These are phyloP conservation scores for Dactylella cylindrospora DNA, from an alignment of 2,329 filamentous ascomycete species.

Conservation along the genomic window DNA sequence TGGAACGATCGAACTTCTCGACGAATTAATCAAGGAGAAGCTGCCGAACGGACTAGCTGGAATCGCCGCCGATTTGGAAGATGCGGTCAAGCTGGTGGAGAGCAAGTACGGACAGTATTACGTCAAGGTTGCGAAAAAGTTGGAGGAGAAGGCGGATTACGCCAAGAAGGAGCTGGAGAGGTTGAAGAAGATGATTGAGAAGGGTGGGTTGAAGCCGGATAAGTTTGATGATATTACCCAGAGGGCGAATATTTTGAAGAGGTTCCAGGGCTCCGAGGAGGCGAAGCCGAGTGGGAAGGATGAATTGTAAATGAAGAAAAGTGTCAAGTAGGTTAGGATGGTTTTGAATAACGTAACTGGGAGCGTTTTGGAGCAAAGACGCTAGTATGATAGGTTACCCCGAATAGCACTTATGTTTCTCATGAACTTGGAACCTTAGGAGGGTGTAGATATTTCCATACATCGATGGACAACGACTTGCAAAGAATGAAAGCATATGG, in stretches of 20 bases:
- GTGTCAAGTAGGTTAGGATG: background rate
- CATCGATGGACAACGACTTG: background rate
- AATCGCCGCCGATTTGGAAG: conserved; percentile 69
- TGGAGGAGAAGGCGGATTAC: conserved; percentile 71
- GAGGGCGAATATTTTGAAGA: conserved; percentile 36
- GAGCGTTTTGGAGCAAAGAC: too few species aligned
- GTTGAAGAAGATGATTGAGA: conserved; percentile 27
- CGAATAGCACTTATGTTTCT: too few species aligned
- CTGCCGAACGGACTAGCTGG: conserved; percentile 61
- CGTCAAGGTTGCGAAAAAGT: conserved; percentile 70
- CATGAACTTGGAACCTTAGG: too few species aligned
- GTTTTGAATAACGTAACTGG: too few species aligned
- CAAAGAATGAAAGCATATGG: background rate
- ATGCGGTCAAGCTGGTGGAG: conserved; percentile 67
- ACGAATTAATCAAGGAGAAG: conserved; percentile 74
- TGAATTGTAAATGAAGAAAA: conserved; percentile 25
- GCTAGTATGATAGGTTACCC: too few species aligned
- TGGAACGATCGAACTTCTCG: conserved; percentile 78
- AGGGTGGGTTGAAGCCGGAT: conserved; percentile 23
- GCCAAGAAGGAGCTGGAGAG: conserved; percentile 73
- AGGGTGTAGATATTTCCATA: too few species aligned
- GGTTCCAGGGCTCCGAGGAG: conserved; percentile 15
- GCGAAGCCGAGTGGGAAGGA: conserved; percentile 19
- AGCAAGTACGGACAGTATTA: conserved; percentile 93
- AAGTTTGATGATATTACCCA: conserved; percentile 41